Base-by-base conservation (phyloP, 108 stramenopile species). In the Conticribra guillardii region DNA sequence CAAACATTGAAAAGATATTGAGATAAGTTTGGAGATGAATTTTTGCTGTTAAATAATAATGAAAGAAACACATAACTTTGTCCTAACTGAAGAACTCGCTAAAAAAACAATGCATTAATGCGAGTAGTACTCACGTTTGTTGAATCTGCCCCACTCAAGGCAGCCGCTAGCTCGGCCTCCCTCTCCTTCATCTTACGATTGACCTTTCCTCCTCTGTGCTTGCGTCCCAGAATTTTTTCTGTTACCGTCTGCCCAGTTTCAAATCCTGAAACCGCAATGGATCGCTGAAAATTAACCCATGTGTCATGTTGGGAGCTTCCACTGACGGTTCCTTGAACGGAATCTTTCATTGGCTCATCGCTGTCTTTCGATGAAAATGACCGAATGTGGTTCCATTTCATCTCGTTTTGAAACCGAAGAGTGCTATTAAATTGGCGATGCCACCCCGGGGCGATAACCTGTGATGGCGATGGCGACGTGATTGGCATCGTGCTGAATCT, bases 221-320 rank as follows among this genome's bases (percentile, higher is more conserved):
- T 91, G 51, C 83, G 72, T 21, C 84, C 56, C 8, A 83, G 71
- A 15, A 46, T 55, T 11, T 34, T 57, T 14, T 66, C 55, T 2
- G 63, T 82, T 4, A 68, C 77, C 0, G 82, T 86, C 71, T 93
- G 92, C 32, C 92, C 92, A 2, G 92, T 93, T 73, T 93, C 85
- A 53, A 93, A 90, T 29, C 92, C 92, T 14, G 85, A 68, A 3
- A 93, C 89, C 17, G 83, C 31, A 63, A 93, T 93, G 63, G 89
- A 89, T 59, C 84, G 81, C 71, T 93, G 92, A 54, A 93, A 93
- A 66, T 90, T 77, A 27, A 93, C 88, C 92, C 92, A 93, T 63
- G 87, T 79, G 60, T 86, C 76, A 56, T 90, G 92, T 58, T 89
- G 89, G 7, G 27, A 47, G 37, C 59, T 69, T n/a, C 77, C 65